These are phyloP conservation scores for Wickerhamomyces queroliae DNA, from an alignment of 805 yeast species.

Conservation along the genomic window DNA sequence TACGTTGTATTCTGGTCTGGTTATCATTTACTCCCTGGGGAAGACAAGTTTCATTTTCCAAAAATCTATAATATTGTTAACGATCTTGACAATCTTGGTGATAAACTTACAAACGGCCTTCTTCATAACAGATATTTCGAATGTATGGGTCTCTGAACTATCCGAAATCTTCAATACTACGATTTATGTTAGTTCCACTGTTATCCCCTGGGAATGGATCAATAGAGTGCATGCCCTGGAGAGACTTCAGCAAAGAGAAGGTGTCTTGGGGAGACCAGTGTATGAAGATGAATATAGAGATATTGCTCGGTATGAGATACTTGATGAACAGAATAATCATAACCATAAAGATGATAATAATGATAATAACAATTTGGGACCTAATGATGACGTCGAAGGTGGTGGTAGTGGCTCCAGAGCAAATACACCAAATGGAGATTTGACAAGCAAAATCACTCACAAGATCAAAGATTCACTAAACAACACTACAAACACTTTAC, in stretches of 20 bases:
- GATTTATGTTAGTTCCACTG: conserved; percentile 64
- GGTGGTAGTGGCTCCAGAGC: not conserved
- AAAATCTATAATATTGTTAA: conserved; percentile 44
- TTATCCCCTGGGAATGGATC: conserved; percentile 84
- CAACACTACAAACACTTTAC: conserved; percentile 31
- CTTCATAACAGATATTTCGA: conserved; percentile 71
- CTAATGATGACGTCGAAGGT: conserved; percentile 7
- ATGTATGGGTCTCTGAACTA: conserved; percentile 67
- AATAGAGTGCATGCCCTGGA: conserved; percentile 55
- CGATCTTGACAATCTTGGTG: conserved; percentile 47
- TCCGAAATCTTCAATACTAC: conserved; percentile 71
- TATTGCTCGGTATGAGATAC: conserved; percentile 16
- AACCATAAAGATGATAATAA: conserved; percentile 5
- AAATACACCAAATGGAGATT: conserved; percentile 2
- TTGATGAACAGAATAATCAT: conserved; percentile 13
- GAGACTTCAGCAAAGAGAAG: conserved; percentile 57
- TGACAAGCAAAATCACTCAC: conserved; percentile 2
- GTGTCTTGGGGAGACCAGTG: conserved; percentile 69
- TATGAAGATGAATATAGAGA: conserved; percentile 55
- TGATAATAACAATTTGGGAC: conserved; percentile 8
- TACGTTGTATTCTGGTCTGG: conserved; percentile 59
- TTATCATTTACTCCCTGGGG: conserved; percentile 47
- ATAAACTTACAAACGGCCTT: conserved; percentile 60
- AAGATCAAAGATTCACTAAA: conserved; percentile 19
- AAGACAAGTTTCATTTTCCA: conserved; percentile 48